Conservation (phyloP, 257 asterid genomes). For the Striga asiatica region DNA sequence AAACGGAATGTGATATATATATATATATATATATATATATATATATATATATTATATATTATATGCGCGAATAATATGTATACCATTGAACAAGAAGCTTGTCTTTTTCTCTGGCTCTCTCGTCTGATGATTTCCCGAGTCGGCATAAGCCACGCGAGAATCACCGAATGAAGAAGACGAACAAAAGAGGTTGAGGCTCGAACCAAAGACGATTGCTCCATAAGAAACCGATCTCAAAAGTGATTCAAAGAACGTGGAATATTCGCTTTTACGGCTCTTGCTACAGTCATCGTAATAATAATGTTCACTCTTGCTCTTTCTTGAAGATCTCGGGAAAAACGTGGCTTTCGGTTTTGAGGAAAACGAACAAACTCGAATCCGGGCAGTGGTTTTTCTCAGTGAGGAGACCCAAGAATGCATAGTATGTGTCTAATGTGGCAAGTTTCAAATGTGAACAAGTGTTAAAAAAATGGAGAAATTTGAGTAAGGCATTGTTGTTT, state of each 20-base stretch:
- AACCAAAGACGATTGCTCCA: slow-evolving; percentile 27
- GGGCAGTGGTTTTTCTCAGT: slow-evolving; percentile 29
- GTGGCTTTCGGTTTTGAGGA: slow-evolving; percentile 20
- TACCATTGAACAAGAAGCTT: slow-evolving; percentile 53
- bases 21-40: too few relatives aligned
- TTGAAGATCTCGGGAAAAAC: slow-evolving; percentile 6
- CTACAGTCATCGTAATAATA: too few relatives aligned
- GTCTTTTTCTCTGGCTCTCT: slow-evolving; percentile 29
- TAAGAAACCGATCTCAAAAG: slow-evolving; percentile 33
- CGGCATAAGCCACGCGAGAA: slow-evolving; percentile 43
- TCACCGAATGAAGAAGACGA: slow-evolving; percentile 23
- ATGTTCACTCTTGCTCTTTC: slow-evolving; percentile 17
- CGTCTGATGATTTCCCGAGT: slow-evolving; percentile 34
- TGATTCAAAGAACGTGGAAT: slow-evolving; percentile 16
- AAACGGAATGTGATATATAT: too few relatives aligned
- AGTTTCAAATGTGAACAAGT: neutral
- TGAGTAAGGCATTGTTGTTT: neutral
- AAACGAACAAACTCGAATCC: slow-evolving; percentile 18
- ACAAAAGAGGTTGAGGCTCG: slow-evolving; percentile 34
- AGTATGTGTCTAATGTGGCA: slow-evolving; percentile 6
- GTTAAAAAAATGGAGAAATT: neutral
- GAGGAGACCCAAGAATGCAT: slow-evolving; percentile 51
- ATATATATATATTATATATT: too few relatives aligned
- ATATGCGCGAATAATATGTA: too few relatives aligned
- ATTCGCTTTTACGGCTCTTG: neutral